Percentiles rank a stretch among this genome's conserved stretches.
Conservation (phyloP, 2,329 filamentous ascomycete genomes). For the Phaeosphaeria sp. region DNA sequence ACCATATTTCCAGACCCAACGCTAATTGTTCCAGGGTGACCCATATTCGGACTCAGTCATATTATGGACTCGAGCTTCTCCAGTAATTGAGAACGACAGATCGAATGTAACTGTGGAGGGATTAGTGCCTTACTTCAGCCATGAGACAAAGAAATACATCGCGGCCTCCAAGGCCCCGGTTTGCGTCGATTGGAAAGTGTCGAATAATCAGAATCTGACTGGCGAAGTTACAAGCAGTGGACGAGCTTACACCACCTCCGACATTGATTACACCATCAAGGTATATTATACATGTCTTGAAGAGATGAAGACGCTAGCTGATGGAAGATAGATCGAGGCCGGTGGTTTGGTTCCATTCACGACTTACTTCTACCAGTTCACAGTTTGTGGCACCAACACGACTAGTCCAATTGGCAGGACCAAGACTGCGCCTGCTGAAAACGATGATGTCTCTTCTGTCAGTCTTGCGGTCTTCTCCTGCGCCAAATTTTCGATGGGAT, state of each 20-base stretch:
- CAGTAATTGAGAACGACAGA: conserved; percentile 47
- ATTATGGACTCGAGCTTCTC: conserved; percentile 43
- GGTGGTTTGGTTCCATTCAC: conserved; percentile 67
- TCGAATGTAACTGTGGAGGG: conserved; percentile 62
- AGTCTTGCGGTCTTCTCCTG: conserved; percentile 75
- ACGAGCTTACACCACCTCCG: conserved; percentile 71
- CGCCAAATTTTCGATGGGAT: conserved; percentile 58
- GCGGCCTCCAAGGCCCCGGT: conserved; percentile 64
- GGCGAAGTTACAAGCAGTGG: conserved; percentile 60
- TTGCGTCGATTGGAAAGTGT: conserved; percentile 71
- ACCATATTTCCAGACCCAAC: neutral
- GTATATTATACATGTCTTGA: conserved; percentile 43
- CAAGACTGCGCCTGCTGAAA: conserved; percentile 68
- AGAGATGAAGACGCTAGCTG: neutral
- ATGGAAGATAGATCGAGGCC: conserved; percentile 64
- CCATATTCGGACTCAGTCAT: conserved; percentile 51
- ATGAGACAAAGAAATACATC: conserved; percentile 61
- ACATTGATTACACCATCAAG: conserved; percentile 78
- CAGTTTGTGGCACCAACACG: conserved; percentile 67
- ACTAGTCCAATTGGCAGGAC: conserved; percentile 70
- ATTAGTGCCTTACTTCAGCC: conserved; percentile 59
- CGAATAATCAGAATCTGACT: conserved; percentile 54
- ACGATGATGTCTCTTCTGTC: conserved; percentile 63
- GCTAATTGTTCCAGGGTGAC: conserved; percentile 37
- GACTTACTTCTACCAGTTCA: conserved; percentile 74